Conservation (phyloP, 495 filamentous ascomycete species). For the Patellaria atrata region DNA sequence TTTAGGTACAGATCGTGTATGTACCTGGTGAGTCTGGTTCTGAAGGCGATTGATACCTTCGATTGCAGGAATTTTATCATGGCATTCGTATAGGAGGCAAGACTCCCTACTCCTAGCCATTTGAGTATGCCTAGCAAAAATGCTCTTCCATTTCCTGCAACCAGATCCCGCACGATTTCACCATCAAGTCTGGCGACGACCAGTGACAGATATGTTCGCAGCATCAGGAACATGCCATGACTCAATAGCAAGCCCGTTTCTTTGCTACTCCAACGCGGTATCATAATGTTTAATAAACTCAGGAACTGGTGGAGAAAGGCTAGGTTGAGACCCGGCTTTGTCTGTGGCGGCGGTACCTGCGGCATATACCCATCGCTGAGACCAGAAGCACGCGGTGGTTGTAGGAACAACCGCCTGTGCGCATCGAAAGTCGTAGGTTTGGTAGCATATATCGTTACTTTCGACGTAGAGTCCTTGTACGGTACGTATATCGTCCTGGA, state of each 20-base stretch:
- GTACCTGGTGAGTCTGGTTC: constrained; percentile 87
- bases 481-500: constrained; percentile 89
- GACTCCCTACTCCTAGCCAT: constrained; percentile 56
- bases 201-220: constrained; percentile 87
- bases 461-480: constrained; percentile 68
- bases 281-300: constrained; percentile 91
- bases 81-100: constrained; percentile 85
- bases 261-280: constrained; percentile 87
- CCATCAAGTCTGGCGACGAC: constrained; percentile 88
- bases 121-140: constrained; percentile 87
- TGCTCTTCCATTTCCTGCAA: constrained; percentile 76
- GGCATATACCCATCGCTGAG: constrained; percentile 49
- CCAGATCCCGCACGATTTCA: constrained; percentile 89
- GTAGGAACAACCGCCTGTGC: constrained; percentile 83
- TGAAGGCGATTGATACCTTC: constrained; percentile 96
- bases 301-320: constrained; percentile 98
- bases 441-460: constrained; percentile 85
- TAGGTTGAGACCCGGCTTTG: constrained; percentile 88
- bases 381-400: constrained; percentile 67
- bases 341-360: constrained; percentile 69
- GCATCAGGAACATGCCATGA: constrained; percentile 74
- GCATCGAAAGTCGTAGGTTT: constrained; percentile 92
- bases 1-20: constrained; percentile 97
- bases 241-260: constrained; percentile 80
- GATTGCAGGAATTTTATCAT: constrained; percentile 98